Base-by-base conservation (phyloP, 805 yeast genomes). In the Jamesozyma spencerorum region DNA sequence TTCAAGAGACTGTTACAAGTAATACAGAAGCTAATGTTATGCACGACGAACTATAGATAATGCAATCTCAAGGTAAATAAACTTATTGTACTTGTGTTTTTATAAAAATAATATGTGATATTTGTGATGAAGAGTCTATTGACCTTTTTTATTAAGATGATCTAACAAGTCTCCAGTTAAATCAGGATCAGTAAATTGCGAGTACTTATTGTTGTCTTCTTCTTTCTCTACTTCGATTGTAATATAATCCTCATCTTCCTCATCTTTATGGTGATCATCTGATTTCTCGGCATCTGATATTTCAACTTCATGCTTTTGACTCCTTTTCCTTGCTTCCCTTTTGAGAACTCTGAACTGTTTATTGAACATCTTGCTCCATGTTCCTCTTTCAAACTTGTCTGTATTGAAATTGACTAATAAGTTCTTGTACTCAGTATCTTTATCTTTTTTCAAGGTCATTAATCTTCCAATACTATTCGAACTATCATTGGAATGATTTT, bases 381-480 rank as follows among this genome's bases (percentile, higher is more conserved):
- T 61, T 31, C 53, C 59, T 14, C 68, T 64, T 47, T 66, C 69
- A 40, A 74, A 75, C 45, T 63, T 65, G 47, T 72, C 75, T 38
- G 64, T 75, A 32, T 68, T 62, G 24, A 72, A 64, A 7, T 57
- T 50, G 7, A 43, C 24, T 31, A 56, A 36, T 34, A 50, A 40
- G 28, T 47, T 49, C 35, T 50, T 44, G 37, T 56, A 56, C 3
- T 46, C 31, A n/a, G 53, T 42, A 38, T 57, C 54, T 19, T 48
- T 50, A 45, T 63, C 65, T 33, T 66, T 66, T 31, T 66, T 60
- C 47, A 24, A 18, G 4, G 48, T 43, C 46, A 53, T 45, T 27
- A 46, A 7, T 11, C 18, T 41, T 22, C 45, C 41, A 18, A 50
- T 53, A 4, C 55, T 41, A 30, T 51, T 34, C 5, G 31, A 10